Conservation (phyloP, 208 protist species). For the Acanthamoeba healyi region DNA sequence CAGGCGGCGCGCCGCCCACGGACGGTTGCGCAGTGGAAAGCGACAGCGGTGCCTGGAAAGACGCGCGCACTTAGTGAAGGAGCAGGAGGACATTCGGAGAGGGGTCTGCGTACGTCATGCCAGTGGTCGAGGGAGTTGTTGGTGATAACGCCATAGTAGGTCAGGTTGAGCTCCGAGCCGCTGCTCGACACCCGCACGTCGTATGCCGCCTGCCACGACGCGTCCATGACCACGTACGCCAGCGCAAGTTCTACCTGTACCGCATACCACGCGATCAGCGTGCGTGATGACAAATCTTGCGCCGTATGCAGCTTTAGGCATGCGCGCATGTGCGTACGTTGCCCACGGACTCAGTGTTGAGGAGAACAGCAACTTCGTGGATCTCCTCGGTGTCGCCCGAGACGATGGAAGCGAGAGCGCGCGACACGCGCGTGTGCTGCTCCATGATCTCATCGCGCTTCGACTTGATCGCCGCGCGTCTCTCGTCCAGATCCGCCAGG, state of each 20-base stretch:
- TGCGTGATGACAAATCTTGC: too few species aligned
- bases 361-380: background rate
- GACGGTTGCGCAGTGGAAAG: slow-evolving; percentile 16
- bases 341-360: background rate
- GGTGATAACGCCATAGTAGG: slow-evolving; percentile 32
- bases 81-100: too few species aligned
- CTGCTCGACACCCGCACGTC: background rate
- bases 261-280: too few species aligned
- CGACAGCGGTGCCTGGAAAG: background rate
- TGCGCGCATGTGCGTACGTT: background rate
- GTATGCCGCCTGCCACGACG: background rate
- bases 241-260: background rate
- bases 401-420: too few species aligned
- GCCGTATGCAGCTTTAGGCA: too few species aligned
- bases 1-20: background rate
- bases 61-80: too few species aligned
- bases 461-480: too few species aligned
- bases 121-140: slow-evolving; percentile 27
- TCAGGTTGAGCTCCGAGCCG: background rate
- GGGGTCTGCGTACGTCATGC: slow-evolving; percentile 40
- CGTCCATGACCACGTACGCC: background rate
- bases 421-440: too few species aligned
- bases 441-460: too few species aligned
- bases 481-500: too few species aligned
- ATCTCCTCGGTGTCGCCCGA: background rate